Conservation (phyloP, 805 yeast genomes). For the Debaryomyces tyrocola region DNA sequence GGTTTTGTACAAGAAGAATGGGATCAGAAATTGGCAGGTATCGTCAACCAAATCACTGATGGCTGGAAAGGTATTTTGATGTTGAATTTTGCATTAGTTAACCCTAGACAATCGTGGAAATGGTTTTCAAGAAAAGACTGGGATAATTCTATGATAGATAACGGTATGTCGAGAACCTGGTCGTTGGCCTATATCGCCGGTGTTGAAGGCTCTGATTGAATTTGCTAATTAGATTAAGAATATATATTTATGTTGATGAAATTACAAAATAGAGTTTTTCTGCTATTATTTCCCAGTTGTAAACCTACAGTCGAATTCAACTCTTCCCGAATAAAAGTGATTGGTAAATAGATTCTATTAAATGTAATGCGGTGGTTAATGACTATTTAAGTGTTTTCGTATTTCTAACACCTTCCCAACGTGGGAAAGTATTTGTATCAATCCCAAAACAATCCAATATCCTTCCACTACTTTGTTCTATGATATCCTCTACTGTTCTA, state of each 20-base stretch:
- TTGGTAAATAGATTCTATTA: too few relatives aligned
- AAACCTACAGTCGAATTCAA: too few relatives aligned
- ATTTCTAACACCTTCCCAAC: constrained; percentile 21
- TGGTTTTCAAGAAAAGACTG: constrained; percentile 53
- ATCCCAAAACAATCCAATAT: constrained; percentile 23
- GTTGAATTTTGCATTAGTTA: constrained; percentile 71
- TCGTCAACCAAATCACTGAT: constrained; percentile 51
- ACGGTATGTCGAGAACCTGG: constrained; percentile 88
- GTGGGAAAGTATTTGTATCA: constrained; percentile 17
- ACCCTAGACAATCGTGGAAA: constrained; percentile 52
- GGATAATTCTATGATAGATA: constrained; percentile 60
- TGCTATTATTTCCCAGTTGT: too few relatives aligned
- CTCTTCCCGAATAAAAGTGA: too few relatives aligned
- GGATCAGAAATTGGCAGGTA: constrained; percentile 47
- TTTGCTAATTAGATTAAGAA: too few relatives aligned
- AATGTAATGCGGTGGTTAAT: background rate
- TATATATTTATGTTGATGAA: too few relatives aligned
- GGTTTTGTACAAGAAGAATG: constrained; percentile 64
- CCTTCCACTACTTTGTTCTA: constrained; percentile 23
- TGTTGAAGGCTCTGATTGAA: constrained; percentile 27
- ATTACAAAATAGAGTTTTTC: too few relatives aligned
- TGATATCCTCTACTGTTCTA: constrained; percentile 18
- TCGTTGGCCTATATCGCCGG: constrained; percentile 74
- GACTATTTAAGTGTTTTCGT: constrained; percentile 1
- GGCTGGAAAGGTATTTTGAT: constrained; percentile 77